Percentiles rank a stretch among this genome's conserved stretches.
Conservation (phyloP, 73 alveolate species). For the Paramecium octaurelia region DNA sequence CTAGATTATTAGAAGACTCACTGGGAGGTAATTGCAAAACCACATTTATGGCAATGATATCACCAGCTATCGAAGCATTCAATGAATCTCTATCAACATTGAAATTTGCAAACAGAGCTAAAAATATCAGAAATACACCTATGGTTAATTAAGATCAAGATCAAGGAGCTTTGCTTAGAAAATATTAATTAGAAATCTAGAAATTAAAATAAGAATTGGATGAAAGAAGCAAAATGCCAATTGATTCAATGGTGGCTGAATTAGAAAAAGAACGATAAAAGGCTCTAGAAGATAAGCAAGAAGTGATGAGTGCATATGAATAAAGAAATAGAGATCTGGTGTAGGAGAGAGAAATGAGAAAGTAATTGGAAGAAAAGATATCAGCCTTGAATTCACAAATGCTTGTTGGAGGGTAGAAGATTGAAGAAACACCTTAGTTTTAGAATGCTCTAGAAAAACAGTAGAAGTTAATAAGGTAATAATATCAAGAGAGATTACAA, state of each 20-base stretch:
- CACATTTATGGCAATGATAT: conserved; percentile 60
- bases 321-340: conserved; percentile 89
- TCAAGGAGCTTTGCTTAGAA: conserved; percentile 92
- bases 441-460: conserved; percentile 91
- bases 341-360: conserved; percentile 93
- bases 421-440: conserved; percentile 96
- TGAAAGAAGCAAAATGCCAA: conserved; percentile 71
- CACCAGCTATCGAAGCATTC: conserved; percentile 98
- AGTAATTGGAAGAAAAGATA: conserved; percentile 94
- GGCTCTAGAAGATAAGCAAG: conserved; percentile 95
- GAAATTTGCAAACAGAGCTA: conserved; percentile 99
- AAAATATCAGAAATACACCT: conserved; percentile 96
- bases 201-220: conserved; percentile 93
- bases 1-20: conserved; percentile 84
- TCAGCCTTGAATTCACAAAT: conserved; percentile 91
- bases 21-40: conserved; percentile 87
- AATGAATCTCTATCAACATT: conserved; percentile 94
- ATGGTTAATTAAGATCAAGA: conserved; percentile 94
- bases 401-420: conserved; percentile 95
- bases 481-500: conserved; percentile 86
- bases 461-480: conserved; percentile 71
- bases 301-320: conserved; percentile 95
- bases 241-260: conserved; percentile 72
- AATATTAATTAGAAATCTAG: conserved; percentile 95
- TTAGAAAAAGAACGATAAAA: conserved; percentile 90